Evolutionary conservation across 2,329 filamentous ascomycete species (phyloP), one percentile per base, ranked within the genome.

Genomic region (Fusarium sp.): DNA sequence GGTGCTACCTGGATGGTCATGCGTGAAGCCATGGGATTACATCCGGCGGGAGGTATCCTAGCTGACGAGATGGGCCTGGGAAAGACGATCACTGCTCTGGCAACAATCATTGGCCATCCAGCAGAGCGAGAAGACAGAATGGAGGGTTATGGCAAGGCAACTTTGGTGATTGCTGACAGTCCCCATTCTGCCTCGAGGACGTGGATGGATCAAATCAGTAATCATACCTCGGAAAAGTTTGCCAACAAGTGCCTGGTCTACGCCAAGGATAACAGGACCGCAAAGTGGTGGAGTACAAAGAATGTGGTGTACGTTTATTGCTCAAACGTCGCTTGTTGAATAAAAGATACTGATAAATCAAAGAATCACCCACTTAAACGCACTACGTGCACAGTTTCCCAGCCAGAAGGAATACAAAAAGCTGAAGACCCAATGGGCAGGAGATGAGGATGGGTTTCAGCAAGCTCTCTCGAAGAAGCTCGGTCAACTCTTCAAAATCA

Each of bases 31-130:
- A 69, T 2, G 15, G 28, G 0, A 42, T 79, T 0, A 62, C 6
- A 77, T 37, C 88, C 84, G 91, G 90, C 75, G 0, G 90, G 90
- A 6, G 90, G 90, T 0, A 82, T 92, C 4, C 73, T 92, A 0
- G 88, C 87, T 0, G 90, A 92, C 74, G 86, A 86, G 32, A 91
- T 92, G 89, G 91, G 91, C 0, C 78, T 92, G 1, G 91, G 91
- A 0, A 93, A 93, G 79, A 92, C 90, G 21, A 90, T 97, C 16
- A 93, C 73, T 90, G 90, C 32, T 85, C 6, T 97, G n/a, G 89
- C 94, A 2, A 86, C 96, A 37, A 92, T 96, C 63, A 84, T 92
- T 2, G 88, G 88, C 2, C 87, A 91, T 15, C 85, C 84, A 0
- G 86, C 84, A 0, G 73, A 81, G 1, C 65, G 83, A 15, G 82